Conservation (phyloP, 2,329 filamentous ascomycete species). For the Fusarium keratoplasticum region DNA sequence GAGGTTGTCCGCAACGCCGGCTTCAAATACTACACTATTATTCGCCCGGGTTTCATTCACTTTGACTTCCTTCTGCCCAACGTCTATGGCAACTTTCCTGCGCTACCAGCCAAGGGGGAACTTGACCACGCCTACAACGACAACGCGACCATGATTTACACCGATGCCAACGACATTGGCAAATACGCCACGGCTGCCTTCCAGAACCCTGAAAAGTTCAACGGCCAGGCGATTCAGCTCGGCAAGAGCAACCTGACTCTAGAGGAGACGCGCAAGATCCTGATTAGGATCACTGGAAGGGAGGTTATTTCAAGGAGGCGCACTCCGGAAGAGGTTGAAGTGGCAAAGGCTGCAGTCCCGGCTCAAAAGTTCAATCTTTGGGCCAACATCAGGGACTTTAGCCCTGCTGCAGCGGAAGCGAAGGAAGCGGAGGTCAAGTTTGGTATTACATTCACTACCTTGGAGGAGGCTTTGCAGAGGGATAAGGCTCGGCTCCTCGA, state of each 20-base stretch:
- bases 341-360: not conserved
- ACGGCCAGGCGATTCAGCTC: constrained; percentile 47
- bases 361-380: constrained; percentile 25
- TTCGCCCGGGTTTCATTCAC: constrained; percentile 47
- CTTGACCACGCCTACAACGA: constrained; percentile 43
- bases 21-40: constrained; percentile 49
- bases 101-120: constrained; percentile 42
- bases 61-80: constrained; percentile 44
- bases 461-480: constrained; percentile 19
- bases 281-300: constrained; percentile 47
- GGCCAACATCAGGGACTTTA: constrained; percentile 20
- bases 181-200: constrained; percentile 49
- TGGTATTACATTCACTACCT: constrained; percentile 21
- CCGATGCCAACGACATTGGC: constrained; percentile 47
- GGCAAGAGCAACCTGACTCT: constrained; percentile 44
- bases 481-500: constrained; percentile 23
- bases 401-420: not conserved
- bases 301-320: constrained; percentile 38
- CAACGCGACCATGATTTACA: constrained; percentile 40
- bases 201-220: constrained; percentile 45
- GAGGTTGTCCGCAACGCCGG: constrained; percentile 44
- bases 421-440: constrained; percentile 4
- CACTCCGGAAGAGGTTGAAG: constrained; percentile 13
- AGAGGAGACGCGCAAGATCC: constrained; percentile 45
- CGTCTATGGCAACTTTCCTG: constrained; percentile 43